phyloP scores from a whole-genome alignment of 2,329 filamentous ascomycete species.

The Huntiella bhutanensis region DNA sequence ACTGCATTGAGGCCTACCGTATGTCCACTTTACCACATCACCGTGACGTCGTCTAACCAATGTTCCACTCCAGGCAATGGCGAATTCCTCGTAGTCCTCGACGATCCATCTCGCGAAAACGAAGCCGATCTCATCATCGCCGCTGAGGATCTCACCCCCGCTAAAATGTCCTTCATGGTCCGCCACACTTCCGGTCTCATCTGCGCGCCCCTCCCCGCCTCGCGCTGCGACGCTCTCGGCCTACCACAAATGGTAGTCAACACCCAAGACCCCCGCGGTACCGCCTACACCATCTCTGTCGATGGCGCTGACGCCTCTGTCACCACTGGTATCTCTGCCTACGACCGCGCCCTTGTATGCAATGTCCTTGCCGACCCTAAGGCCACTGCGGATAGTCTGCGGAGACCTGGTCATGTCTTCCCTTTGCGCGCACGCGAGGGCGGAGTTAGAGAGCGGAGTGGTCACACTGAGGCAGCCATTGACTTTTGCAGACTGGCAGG shows the following conservation, averaged over 20 bases:
- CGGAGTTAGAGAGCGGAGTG: slow-evolving; percentile 59
- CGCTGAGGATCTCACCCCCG: slow-evolving; percentile 61
- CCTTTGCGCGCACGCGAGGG: slow-evolving; percentile 63
- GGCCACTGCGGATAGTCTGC: slow-evolving; percentile 41
- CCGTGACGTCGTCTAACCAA: neutral
- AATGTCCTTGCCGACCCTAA: slow-evolving; percentile 51
- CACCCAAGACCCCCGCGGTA: slow-evolving; percentile 67
- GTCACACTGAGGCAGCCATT: slow-evolving; percentile 85
- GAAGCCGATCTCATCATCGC: slow-evolving; percentile 97
- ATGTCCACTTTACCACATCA: slow-evolving; percentile 17
- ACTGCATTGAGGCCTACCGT: slow-evolving; percentile 46
- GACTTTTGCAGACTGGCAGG: slow-evolving; percentile 79
- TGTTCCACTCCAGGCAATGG: slow-evolving; percentile 38
- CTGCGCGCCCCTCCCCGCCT: slow-evolving; percentile 63
- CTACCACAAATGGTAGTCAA: slow-evolving; percentile 74
- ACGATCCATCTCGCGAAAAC: slow-evolving; percentile 83
- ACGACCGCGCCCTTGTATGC: slow-evolving; percentile 70
- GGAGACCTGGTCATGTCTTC: slow-evolving; percentile 77
- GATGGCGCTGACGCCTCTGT: slow-evolving; percentile 56
- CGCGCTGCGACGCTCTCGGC: slow-evolving; percentile 48
- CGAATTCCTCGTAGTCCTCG: slow-evolving; percentile 90
- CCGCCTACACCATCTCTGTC: slow-evolving; percentile 81
- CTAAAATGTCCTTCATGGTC: slow-evolving; percentile 93
- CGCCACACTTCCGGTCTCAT: slow-evolving; percentile 79
- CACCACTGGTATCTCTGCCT: slow-evolving; percentile 78